These are phyloP conservation scores for Calonectria leucothoes DNA, from an alignment of 2,329 filamentous ascomycete species.

Conservation along the genomic window DNA sequence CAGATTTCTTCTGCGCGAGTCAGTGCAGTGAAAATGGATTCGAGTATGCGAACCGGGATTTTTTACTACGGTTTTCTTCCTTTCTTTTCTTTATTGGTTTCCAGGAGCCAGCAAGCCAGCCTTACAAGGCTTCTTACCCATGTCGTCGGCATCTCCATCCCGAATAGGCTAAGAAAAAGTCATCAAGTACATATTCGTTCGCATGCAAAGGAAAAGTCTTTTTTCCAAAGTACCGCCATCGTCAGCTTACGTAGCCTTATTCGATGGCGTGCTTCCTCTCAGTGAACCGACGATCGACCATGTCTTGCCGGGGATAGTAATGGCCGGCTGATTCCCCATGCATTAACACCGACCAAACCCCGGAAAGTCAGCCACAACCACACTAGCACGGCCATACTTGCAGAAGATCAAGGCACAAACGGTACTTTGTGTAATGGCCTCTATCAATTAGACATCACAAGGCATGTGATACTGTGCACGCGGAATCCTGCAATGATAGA, in stretches of 20 bases:
- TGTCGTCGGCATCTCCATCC: neutral
- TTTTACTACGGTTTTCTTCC: neutral
- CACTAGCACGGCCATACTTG: slow-evolving; percentile 3
- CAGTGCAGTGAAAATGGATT: neutral
- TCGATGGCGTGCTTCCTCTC: neutral
- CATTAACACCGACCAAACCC: slow-evolving; percentile 15
- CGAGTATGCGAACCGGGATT: too few species aligned
- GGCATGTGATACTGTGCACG: neutral
- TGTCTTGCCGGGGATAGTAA: neutral
- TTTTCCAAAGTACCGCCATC: neutral
- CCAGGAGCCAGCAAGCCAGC: too few species aligned
- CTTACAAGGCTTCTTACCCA: neutral
- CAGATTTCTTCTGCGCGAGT: neutral
- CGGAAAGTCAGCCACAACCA: neutral
- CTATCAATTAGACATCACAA: neutral
- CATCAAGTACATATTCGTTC: neutral
- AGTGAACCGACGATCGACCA: neutral
- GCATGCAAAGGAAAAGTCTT: neutral
- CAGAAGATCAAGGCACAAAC: neutral
- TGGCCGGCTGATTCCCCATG: neutral
- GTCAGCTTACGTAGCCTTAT: neutral
- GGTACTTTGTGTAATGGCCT: neutral
- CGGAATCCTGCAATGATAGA: neutral
- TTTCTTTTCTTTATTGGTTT: neutral
- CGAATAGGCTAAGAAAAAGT: neutral